Evolutionary conservation across 2,329 filamentous ascomycete species (phyloP), one percentile per base, ranked within the genome.

Genomic region (Pseudocercospora cruenta): DNA sequence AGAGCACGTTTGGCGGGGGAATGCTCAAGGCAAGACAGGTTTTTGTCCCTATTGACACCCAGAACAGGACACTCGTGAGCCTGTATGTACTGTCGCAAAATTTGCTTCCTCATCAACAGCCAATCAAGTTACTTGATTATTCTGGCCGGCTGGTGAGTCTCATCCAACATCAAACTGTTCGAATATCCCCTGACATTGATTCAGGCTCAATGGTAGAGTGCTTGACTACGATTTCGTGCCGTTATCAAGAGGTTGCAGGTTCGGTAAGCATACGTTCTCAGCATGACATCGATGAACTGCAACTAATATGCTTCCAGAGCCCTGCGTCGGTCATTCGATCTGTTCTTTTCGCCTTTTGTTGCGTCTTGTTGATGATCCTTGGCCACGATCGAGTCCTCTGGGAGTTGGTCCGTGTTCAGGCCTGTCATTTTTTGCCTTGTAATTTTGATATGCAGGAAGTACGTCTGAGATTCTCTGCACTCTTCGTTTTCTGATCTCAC

Each of bases 191-290:
- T 31, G 8, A 31, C 28, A 31, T 31, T 31, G 28, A 33, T 12
- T 4, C 31, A 33, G 45, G 45, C 54, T 63, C 61, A 63, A 63
- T 63, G 54, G 62, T 64, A 64, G 62, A 64, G 47, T 59, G 62
- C 62, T 64, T 64, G 62, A 64, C 62, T 64, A 64, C 62, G 62
- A 64, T 28, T 51, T 9, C 16, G 28, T 47, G 10, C 3, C 28
- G 61, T 39, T n/a, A 64, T 64, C 62, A 64, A 64, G 62, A 64
- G 62, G 62, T 43, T 64, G 62, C 54, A 64, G 62, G 61, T 58
- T 43, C 39, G 39, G 45, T 49, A 49, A 33, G 31, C 31, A 12
- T 26, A 3, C 3, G 6, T 26, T 6, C 8, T 43, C 10, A 12
- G 4, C 39, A 4, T n/a, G 3, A 43, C 2, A 4, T n/a, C 16